Evolutionary conservation across 345 rosid species (phyloP), one percentile per base, ranked within the genome.

Genomic region (Lepidium sativum): DNA sequence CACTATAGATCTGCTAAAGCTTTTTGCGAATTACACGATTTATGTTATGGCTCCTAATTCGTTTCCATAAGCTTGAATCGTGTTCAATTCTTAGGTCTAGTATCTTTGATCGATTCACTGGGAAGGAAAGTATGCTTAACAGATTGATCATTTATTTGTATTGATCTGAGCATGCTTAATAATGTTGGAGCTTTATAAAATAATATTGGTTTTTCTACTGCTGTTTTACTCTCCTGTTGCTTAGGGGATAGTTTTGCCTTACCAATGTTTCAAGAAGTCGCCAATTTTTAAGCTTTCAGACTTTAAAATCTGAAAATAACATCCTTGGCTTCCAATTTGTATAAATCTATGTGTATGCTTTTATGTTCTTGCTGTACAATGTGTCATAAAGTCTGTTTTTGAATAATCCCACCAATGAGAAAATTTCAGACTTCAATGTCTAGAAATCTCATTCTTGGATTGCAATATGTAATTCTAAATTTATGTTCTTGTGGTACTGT

Each of bases 1-100:
- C 45, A 58, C 13, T 51, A 12, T 58, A 65, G 61, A 72, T 72
- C 67, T 72, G 35, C 61, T 15, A 47, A 38, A 42, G 29, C 34
- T 68, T 50, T 35, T 25, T 6, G 27, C n/a, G 45, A 33, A 54
- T n/a, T 20, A 55, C 15, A 33, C 59, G 40, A 12, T 31, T 49
- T 59, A 17, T 21, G 45, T 48, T 9, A 35, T 57, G 58, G 27
- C 40, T 63, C 56, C 38, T 25, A 6, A 40, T 27, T 14, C 57
- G 31, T 39, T 45, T 63, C 23, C 40, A 56, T 45, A 29, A 39
- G 41, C 34, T 57, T 34, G 48, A 42, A 4, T 64, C 8, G 12
- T 42, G 23, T 52, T 42, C n/a, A 11, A 32, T 43, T 7, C 44
- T 27, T 59, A 21, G 15, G n/a, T 43, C 23, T 43, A 27, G 34